phyloP scores from a whole-genome alignment of 257 asterid genomes.

The Petrea volubilis region DNA sequence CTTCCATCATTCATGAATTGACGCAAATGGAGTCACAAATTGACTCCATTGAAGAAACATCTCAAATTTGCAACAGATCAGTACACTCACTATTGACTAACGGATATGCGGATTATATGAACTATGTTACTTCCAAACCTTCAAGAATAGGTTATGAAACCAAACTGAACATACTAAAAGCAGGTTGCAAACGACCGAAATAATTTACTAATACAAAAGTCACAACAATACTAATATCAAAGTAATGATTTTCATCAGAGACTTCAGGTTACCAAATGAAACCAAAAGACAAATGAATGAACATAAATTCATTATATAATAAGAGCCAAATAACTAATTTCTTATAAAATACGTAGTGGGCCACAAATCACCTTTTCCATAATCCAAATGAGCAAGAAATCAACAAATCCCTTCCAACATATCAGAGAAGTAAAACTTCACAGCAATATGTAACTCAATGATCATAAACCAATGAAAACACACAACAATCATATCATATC shows the following conservation, averaged over 20 bases:
- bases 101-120: neutral
- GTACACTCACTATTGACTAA: neutral
- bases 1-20: neutral
- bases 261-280: neutral
- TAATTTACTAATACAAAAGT: neutral
- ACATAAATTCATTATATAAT: neutral
- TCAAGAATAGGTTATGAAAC: neutral
- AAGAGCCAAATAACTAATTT: neutral
- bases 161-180: neutral
- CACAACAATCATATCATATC: neutral
- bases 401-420: neutral
- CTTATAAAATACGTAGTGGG: neutral
- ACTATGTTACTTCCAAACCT: neutral
- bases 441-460: neutral
- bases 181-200: neutral
- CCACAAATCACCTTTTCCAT: neutral
- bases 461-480: neutral
- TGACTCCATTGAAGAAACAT: neutral
- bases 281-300: neutral
- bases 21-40: neutral
- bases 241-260: neutral
- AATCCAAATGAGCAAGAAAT: constrained; percentile 1
- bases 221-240: neutral
- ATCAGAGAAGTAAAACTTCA: neutral
- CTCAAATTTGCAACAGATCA: neutral